phyloP scores from a whole-genome alignment of 2,329 filamentous ascomycete genomes.

The Diplodia corticola region DNA sequence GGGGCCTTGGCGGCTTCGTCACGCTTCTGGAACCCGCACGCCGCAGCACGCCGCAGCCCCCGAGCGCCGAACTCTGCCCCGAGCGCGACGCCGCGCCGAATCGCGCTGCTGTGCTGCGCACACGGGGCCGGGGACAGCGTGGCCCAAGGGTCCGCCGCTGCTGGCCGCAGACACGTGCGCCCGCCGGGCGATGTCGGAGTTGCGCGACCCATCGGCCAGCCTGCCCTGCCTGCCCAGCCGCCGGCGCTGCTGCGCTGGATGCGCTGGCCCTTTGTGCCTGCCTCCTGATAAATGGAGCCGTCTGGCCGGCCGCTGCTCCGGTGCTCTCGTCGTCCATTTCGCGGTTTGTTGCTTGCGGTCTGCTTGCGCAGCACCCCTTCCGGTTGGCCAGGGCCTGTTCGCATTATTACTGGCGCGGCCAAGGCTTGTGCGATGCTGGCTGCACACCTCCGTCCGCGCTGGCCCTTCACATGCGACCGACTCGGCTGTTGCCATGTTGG shows the following conservation, averaged over 20 bases:
- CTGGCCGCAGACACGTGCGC: slow-evolving; percentile 2
- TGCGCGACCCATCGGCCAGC: background rate
- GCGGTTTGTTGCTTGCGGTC: background rate
- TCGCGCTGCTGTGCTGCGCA: background rate
- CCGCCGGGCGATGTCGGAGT: slow-evolving; percentile 13
- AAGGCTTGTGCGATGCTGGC: background rate
- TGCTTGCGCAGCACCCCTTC: background rate
- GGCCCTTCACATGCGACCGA: background rate
- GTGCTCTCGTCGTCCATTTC: background rate
- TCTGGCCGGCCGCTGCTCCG: background rate
- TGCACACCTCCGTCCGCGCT: background rate
- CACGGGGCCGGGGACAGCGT: background rate
- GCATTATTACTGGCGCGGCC: background rate
- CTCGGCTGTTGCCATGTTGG: background rate
- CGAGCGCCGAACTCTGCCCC: background rate
- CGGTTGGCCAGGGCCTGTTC: background rate
- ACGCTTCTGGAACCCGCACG: slow-evolving; percentile 11
- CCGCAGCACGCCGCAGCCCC: background rate
- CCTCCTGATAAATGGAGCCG: slow-evolving; percentile 1
- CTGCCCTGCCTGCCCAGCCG: background rate
- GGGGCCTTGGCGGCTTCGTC: slow-evolving; percentile 18
- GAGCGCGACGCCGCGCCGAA: slow-evolving; percentile 11
- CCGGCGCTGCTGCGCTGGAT: background rate
- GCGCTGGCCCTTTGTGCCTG: background rate
- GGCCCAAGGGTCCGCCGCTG: background rate